phyloP scores from a whole-genome alignment of 768 basidiomycete genomes.

The Suillus brevipes region DNA sequence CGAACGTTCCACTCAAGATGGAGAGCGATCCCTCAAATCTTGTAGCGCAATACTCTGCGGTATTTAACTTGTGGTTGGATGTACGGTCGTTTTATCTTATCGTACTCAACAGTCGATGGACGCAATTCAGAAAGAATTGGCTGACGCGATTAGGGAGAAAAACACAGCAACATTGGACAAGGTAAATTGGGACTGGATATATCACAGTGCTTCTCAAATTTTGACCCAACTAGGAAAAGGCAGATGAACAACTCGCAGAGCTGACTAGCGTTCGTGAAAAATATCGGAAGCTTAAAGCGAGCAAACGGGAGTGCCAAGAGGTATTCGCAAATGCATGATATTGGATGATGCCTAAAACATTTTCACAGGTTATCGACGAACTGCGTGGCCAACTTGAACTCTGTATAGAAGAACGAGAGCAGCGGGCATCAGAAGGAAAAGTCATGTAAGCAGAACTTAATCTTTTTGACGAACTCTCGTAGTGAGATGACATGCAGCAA shows the following conservation, averaged over 20 bases:
- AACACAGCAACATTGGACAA: constrained; percentile 4
- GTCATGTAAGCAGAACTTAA: not conserved
- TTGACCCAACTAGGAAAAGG: constrained; percentile 15
- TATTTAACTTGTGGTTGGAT: not conserved
- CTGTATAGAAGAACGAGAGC: constrained; percentile 22
- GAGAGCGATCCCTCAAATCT: constrained; percentile 12
- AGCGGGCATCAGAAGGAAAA: constrained; percentile 12
- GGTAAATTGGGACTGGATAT: not conserved
- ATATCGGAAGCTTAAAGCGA: constrained; percentile 22
- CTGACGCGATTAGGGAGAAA: constrained; percentile 16
- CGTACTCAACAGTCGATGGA: constrained; percentile 14
- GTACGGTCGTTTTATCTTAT: not conserved
- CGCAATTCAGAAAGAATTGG: constrained; percentile 14
- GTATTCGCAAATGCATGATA: constrained; percentile 15
- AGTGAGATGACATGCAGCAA: not conserved
- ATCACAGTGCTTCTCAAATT: not conserved
- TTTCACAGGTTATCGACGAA: constrained; percentile 19
- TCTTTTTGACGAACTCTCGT: not conserved
- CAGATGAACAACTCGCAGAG: constrained; percentile 10
- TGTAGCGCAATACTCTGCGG: constrained; percentile 12
- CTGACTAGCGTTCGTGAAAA: constrained; percentile 19
- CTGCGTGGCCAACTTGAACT: constrained; percentile 21
- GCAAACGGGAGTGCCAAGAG: constrained; percentile 17
- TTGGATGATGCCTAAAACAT: not conserved
- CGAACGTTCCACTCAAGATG: constrained; percentile 17